Evolutionary conservation across 352 stramenopile species (phyloP).

Genomic region (Pseudoperonospora humuli): DNA sequence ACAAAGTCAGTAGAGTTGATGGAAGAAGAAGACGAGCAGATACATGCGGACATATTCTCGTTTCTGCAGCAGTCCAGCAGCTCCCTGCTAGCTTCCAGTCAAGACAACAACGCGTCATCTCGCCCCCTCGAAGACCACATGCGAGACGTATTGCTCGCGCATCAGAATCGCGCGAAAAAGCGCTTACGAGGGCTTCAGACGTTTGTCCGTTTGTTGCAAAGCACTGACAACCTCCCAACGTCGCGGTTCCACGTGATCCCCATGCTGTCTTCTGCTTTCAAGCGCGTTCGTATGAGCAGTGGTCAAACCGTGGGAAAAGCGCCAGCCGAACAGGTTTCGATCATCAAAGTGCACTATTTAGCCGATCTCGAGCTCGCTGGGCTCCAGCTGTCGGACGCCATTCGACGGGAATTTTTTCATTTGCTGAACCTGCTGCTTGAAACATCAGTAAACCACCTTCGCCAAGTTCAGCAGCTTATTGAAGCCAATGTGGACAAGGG

Average conservation of each 20-base stretch:
- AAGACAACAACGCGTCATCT: background rate
- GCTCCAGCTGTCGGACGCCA: slow-evolving; percentile 26
- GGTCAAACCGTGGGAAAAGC: background rate
- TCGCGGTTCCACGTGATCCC: slow-evolving; percentile 68
- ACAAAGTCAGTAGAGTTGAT: slow-evolving; percentile 66
- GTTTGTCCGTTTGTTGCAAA: slow-evolving; percentile 49
- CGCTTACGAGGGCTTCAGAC: slow-evolving; percentile 60
- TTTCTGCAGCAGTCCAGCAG: slow-evolving; percentile 61
- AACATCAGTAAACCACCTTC: slow-evolving; percentile 29
- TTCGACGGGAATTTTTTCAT: slow-evolving; percentile 58
- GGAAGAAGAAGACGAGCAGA: slow-evolving; percentile 80
- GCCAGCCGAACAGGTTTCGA: slow-evolving; percentile 9
- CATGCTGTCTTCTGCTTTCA: slow-evolving; percentile 68
- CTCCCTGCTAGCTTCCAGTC: slow-evolving; percentile 5
- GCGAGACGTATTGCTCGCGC: slow-evolving; percentile 34
- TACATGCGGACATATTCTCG: slow-evolving; percentile 72
- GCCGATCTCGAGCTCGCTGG: slow-evolving; percentile 66
- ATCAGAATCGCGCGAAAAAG: slow-evolving; percentile 39
- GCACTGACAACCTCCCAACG: slow-evolving; percentile 43
- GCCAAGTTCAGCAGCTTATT: slow-evolving; percentile 29
- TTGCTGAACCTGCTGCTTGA: slow-evolving; percentile 53
- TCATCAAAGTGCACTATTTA: slow-evolving; percentile 72
- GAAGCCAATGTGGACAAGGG: slow-evolving; percentile 8
- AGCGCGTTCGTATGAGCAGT: slow-evolving; percentile 22
- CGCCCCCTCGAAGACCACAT: slow-evolving; percentile 40